A percentile compares a stretch with the other conserved stretches of the same genome.
These are phyloP conservation scores for Cadophora gregata DNA, from an alignment of 2,329 filamentous ascomycete species.

Conservation along the genomic window DNA sequence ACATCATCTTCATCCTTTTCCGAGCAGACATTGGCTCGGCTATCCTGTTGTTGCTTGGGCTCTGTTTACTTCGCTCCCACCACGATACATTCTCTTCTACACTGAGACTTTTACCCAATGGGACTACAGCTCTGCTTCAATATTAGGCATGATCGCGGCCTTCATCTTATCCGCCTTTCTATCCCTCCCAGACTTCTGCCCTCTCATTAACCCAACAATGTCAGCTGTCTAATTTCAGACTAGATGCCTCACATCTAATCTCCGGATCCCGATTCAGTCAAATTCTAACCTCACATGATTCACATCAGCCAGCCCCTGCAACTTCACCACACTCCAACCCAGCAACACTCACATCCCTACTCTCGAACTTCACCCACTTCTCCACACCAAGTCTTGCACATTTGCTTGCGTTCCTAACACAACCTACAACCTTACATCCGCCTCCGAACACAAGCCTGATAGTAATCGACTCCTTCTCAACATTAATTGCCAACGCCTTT, in stretches of 20 bases:
- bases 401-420: conserved; percentile 73
- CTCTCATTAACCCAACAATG: background rate
- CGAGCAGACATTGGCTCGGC: background rate
- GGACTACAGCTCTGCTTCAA: no score
- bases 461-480: conserved; percentile 79
- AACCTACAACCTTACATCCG: conserved; percentile 68
- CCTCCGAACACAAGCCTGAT: conserved; percentile 69
- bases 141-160: no score
- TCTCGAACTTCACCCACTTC: conserved; percentile 68
- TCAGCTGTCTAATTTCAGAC: conserved; percentile 17
- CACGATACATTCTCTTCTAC: background rate
- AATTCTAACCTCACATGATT: conserved; percentile 46
- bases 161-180: background rate
- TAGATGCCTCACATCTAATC: conserved; percentile 48
- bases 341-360: conserved; percentile 40
- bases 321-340: conserved; percentile 23
- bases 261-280: conserved; percentile 53
- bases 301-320: conserved; percentile 21
- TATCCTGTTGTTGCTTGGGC: background rate
- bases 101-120: background rate
- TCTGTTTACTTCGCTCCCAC: conserved; percentile 5
- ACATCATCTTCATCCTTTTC: background rate
- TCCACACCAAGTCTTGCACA: conserved; percentile 64
- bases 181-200: background rate
- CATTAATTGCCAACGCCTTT: conserved; percentile 77